These are phyloP conservation scores for Phaseolus coccineus DNA, from an alignment of 331 rosid species.

Conservation along the genomic window DNA sequence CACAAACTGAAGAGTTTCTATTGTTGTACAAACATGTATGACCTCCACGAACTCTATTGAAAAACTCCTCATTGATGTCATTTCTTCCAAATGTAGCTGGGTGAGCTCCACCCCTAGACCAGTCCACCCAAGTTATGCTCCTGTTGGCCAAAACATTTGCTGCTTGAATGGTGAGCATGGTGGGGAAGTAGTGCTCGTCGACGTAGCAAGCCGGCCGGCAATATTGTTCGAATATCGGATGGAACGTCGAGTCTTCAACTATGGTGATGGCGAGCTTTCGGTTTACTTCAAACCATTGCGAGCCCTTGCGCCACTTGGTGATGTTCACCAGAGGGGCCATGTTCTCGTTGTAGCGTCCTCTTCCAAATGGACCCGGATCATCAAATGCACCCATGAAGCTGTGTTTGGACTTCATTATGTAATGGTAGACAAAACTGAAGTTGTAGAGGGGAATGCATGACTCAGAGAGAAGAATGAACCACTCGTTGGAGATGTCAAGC, in stretches of 20 bases:
- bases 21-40: slow-evolving; percentile 67
- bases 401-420: slow-evolving; percentile 70
- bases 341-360: slow-evolving; percentile 78
- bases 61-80: slow-evolving; percentile 66
- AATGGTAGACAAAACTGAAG: slow-evolving; percentile 64
- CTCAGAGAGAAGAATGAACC: slow-evolving; percentile 89
- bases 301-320: slow-evolving; percentile 88
- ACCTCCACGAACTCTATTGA: slow-evolving; percentile 51
- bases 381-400: slow-evolving; percentile 80
- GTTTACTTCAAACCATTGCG: slow-evolving; percentile 92
- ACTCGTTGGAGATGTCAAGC: slow-evolving; percentile 82
- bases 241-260: slow-evolving; percentile 64
- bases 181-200: slow-evolving; percentile 96
- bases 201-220: slow-evolving; percentile 89
- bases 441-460: slow-evolving; percentile 91
- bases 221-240: slow-evolving; percentile 64
- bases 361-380: slow-evolving; percentile 82
- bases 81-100: slow-evolving; percentile 83
- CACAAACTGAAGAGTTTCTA: slow-evolving; percentile 61
- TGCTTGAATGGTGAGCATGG: slow-evolving; percentile 80
- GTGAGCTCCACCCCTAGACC: slow-evolving; percentile 98
- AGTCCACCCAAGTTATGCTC: slow-evolving; percentile 95
- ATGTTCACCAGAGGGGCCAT: slow-evolving; percentile 81
- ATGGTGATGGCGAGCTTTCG: slow-evolving; percentile 76
- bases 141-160: slow-evolving; percentile 69